phyloP scores from a whole-genome alignment of 192 early-diverging fungal species.

The Umbelopsis isabellina region DNA sequence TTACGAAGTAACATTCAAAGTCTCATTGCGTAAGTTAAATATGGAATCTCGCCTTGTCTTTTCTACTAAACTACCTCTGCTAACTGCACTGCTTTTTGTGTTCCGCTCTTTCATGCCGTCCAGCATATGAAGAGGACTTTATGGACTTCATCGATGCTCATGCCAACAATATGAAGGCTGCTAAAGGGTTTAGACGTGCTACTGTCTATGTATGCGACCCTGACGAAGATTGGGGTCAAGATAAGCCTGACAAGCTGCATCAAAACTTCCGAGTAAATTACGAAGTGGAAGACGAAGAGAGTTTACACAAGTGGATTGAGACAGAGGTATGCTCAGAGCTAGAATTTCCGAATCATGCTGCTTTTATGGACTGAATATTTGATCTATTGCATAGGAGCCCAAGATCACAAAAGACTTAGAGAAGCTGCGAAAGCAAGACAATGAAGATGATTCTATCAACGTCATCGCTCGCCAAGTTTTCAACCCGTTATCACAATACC shows the following conservation, averaged over 20 bases:
- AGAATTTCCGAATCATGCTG: neutral
- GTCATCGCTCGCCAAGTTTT: slow-evolving; percentile 7
- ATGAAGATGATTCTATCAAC: neutral
- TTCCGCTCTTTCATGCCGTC: neutral
- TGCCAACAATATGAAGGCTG: slow-evolving; percentile 17
- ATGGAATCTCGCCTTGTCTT: neutral
- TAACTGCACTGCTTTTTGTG: neutral
- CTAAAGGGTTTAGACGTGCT: neutral
- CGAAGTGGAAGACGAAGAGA: slow-evolving; percentile 16
- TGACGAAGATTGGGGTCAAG: neutral
- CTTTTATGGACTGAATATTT: neutral
- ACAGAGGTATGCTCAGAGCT: neutral
- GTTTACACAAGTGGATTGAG: slow-evolving; percentile 7
- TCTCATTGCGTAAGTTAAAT: slow-evolving; percentile 4
- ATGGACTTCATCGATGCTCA: slow-evolving; percentile 8
- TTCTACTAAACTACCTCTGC: neutral
- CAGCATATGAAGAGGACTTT: slow-evolving; percentile 7
- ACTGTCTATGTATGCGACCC: slow-evolving; percentile 7
- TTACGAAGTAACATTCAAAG: slow-evolving; percentile 14
- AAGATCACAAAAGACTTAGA: slow-evolving; percentile 1
- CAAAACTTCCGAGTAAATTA: neutral
- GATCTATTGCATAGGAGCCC: neutral
- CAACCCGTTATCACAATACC: slow-evolving; percentile 4
- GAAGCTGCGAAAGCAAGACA: neutral
- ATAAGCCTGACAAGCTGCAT: slow-evolving; percentile 12